These are phyloP conservation scores for Trametes gibbosa DNA, from an alignment of 768 basidiomycete species.

Conservation along the genomic window DNA sequence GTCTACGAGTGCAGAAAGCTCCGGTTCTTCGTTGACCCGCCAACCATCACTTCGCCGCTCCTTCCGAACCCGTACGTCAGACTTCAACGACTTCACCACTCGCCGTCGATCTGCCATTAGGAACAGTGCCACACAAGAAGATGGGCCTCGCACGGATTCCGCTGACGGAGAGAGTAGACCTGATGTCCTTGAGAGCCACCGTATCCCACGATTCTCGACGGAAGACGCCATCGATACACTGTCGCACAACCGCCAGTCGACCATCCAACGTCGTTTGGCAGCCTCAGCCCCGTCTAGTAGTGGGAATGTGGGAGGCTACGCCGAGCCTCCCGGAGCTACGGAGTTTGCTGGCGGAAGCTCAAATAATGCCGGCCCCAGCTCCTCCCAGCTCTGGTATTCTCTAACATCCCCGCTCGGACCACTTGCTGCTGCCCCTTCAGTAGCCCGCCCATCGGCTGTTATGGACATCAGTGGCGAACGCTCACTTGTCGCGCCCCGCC, in stretches of 20 bases:
- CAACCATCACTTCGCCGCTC: conserved; percentile 64
- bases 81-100: conserved; percentile 72
- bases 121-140: conserved; percentile 7
- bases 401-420: conserved; percentile 13
- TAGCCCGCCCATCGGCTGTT: background rate
- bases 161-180: background rate
- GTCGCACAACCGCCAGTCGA: background rate
- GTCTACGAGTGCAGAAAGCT: background rate
- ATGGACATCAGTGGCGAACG: conserved; percentile 13
- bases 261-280: background rate
- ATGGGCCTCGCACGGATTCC: conserved; percentile 6
- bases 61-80: conserved; percentile 49
- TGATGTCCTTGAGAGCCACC: background rate
- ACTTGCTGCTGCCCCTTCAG: too few species aligned
- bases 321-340: background rate
- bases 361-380: conserved; percentile 13
- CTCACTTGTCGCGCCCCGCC: conserved; percentile 39
- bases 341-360: background rate
- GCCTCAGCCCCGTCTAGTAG: background rate
- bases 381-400: conserved; percentile 26
- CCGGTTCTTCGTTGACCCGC: conserved; percentile 30
- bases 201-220: background rate
- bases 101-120: conserved; percentile 55
- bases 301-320: background rate
- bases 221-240: background rate